phyloP scores from a whole-genome alignment of 2,329 filamentous ascomycete species.

The Penicillium occitanis region DNA sequence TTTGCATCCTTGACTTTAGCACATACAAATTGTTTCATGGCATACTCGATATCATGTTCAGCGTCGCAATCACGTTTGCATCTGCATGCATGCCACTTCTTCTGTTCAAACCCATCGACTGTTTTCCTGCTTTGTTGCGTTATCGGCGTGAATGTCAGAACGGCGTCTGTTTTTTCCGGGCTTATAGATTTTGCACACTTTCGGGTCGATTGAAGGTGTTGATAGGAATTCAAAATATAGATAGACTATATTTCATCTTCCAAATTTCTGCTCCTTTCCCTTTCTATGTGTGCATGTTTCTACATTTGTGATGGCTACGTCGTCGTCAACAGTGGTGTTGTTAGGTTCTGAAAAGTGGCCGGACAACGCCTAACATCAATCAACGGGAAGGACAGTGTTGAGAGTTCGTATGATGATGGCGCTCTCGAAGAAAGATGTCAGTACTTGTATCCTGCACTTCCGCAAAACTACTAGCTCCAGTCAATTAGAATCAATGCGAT shows the following conservation, averaged over 20 bases:
- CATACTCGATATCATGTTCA: constrained; percentile 7
- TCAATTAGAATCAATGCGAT: neutral
- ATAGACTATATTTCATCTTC: neutral
- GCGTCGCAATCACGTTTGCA: neutral
- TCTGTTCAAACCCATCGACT: neutral
- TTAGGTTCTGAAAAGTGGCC: no score
- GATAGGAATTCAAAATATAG: constrained; percentile 1
- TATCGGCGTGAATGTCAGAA: neutral
- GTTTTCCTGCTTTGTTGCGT: neutral
- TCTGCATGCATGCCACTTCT: neutral
- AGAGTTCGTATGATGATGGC: neutral
- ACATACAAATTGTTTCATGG: neutral
- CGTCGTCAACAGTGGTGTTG: neutral
- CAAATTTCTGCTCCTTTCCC: neutral
- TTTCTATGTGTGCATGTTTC: neutral
- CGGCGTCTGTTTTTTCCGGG: neutral
- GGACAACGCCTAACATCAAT: no score
- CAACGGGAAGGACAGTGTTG: neutral
- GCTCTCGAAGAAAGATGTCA: neutral
- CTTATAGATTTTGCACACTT: neutral
- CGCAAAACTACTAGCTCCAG: neutral
- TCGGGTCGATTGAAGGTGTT: neutral
- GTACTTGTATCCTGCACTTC: neutral
- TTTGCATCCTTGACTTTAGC: constrained; percentile 14
- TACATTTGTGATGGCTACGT: neutral